Conservation (phyloP, 2,329 filamentous ascomycete species). For the Venturia oleaginea region DNA sequence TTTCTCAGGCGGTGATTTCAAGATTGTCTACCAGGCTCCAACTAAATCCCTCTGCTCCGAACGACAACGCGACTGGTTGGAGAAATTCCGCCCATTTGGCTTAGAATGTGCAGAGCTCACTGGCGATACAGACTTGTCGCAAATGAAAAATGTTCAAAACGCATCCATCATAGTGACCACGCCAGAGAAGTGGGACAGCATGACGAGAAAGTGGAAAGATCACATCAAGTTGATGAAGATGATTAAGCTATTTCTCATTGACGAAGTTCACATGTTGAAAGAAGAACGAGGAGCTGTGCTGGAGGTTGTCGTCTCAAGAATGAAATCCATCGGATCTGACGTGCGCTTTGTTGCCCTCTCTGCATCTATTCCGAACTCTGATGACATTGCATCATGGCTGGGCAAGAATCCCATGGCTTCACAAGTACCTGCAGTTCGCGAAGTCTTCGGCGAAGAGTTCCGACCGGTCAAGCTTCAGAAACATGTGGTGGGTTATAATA, state of each 20-base stretch:
- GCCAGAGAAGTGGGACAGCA: conserved; percentile 86
- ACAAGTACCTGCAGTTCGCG: conserved; percentile 53
- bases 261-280: conserved; percentile 81
- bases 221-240: conserved; percentile 65
- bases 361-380: conserved; percentile 73
- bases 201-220: conserved; percentile 80
- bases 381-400: conserved; percentile 73
- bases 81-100: conserved; percentile 60
- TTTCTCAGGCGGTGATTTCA: conserved; percentile 54
- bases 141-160: conserved; percentile 59
- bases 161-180: conserved; percentile 81
- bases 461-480: conserved; percentile 69
- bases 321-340: conserved; percentile 69
- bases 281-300: conserved; percentile 70
- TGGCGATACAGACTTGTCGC: conserved; percentile 62
- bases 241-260: conserved; percentile 72
- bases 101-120: conserved; percentile 69
- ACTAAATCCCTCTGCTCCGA: conserved; percentile 78
- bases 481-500: conserved; percentile 64
- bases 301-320: conserved; percentile 75
- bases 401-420: conserved; percentile 54
- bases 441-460: conserved; percentile 71
- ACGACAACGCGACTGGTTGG: conserved; percentile 65
- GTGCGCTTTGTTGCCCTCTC: conserved; percentile 75
- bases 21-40: conserved; percentile 77